These are phyloP conservation scores for Acidomyces sp. DNA, from an alignment of 495 filamentous ascomycete species.

Conservation along the genomic window DNA sequence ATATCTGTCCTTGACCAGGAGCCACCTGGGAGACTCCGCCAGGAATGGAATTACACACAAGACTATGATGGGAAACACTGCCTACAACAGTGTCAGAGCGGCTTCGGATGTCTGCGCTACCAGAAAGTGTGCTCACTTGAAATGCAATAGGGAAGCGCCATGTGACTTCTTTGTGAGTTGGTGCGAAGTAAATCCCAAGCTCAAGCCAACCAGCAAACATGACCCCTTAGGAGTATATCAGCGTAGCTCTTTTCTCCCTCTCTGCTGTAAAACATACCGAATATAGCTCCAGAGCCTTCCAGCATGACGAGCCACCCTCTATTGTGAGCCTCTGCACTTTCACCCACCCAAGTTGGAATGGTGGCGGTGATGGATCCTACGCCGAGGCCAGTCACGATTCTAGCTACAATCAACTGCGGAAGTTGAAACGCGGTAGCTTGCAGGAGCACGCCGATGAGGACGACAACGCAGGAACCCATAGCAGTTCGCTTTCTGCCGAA, in stretches of 20 bases:
- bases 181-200: not conserved
- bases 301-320: not conserved
- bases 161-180: not conserved
- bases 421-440: not conserved
- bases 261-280: too few species aligned
- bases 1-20: too few species aligned
- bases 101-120: too few species aligned
- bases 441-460: not conserved
- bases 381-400: not conserved
- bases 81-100: too few species aligned
- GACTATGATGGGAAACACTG: too few species aligned
- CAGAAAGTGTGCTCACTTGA: too few species aligned
- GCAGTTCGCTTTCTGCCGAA: not conserved
- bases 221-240: not conserved
- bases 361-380: not conserved
- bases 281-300: not conserved
- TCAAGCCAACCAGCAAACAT: not conserved
- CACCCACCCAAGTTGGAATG: not conserved
- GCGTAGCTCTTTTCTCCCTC: too few species aligned
- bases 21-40: too few species aligned
- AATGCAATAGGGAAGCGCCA: too few species aligned
- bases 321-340: not conserved
- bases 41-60: too few species aligned
- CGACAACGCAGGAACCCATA: not conserved
- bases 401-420: not conserved